phyloP scores from a whole-genome alignment of 805 yeast genomes.

The Teunomyces barrocoloradensis region DNA sequence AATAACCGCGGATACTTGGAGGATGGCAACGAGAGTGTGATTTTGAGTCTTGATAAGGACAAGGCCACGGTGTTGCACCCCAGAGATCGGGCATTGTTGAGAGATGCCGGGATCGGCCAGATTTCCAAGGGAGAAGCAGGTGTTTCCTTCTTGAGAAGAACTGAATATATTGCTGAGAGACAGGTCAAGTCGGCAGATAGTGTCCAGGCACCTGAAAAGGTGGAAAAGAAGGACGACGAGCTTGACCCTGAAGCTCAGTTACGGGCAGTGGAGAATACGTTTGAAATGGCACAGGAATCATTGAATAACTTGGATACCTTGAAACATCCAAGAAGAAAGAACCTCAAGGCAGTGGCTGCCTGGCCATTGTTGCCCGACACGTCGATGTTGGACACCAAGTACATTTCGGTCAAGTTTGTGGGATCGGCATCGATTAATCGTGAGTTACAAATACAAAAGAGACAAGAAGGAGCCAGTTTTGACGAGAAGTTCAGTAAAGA shows the following conservation, averaged over 20 bases:
- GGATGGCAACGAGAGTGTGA: constrained; percentile 47
- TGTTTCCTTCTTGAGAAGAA: constrained; percentile 86
- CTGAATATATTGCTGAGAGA: constrained; percentile 83
- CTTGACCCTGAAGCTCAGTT: constrained; percentile 63
- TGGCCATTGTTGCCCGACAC: constrained; percentile 90
- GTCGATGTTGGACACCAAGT: constrained; percentile 81
- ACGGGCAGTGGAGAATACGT: constrained; percentile 72
- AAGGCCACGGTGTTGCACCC: constrained; percentile 57
- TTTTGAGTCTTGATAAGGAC: constrained; percentile 30
- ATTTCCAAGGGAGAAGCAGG: constrained; percentile 45
- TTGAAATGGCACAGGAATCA: constrained; percentile 56
- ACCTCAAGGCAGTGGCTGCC: constrained; percentile 67
- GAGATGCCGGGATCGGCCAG: constrained; percentile 67
- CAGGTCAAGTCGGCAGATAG: constrained; percentile 24
- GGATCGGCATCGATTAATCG: constrained; percentile 52
- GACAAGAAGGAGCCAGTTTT: constrained; percentile 25
- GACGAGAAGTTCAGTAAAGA: constrained; percentile 33
- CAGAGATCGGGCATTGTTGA: constrained; percentile 69
- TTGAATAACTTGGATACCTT: constrained; percentile 40
- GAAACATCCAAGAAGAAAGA: constrained; percentile 76
- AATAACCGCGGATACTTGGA: constrained; percentile 67
- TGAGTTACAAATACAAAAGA: constrained; percentile 30
- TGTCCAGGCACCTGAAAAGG: constrained; percentile 26
- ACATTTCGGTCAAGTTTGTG: constrained; percentile 58
- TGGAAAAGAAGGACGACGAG: constrained; percentile 17